Evolutionary conservation across 2,329 filamentous ascomycete species (phyloP).

Genomic region (Aspergillus melleus): DNA sequence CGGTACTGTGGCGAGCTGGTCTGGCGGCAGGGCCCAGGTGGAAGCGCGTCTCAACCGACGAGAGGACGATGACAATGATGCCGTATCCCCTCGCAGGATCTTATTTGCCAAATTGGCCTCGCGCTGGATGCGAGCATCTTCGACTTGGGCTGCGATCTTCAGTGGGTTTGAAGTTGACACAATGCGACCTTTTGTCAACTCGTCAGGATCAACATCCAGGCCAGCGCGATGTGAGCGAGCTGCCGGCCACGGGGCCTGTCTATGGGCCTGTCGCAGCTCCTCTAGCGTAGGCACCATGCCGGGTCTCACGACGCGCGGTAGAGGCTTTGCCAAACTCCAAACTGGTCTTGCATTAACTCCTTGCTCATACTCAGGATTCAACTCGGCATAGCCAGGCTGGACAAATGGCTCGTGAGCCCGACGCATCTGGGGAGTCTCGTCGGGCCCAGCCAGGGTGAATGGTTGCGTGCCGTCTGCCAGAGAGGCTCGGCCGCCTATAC

Average conservation of each 20-base stretch:
- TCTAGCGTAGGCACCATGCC: constrained; percentile 53
- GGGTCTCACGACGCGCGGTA: constrained; percentile 54
- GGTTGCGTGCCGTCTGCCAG: constrained; percentile 29
- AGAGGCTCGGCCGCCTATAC: constrained; percentile 26
- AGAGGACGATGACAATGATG: constrained; percentile 27
- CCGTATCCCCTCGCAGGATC: constrained; percentile 30
- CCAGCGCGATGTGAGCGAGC: constrained; percentile 35
- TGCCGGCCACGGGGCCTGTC: constrained; percentile 32
- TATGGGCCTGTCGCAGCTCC: constrained; percentile 35
- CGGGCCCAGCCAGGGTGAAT: constrained; percentile 35
- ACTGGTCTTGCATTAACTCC: constrained; percentile 51
- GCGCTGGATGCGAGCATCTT: constrained; percentile 43
- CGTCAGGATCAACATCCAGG: constrained; percentile 42
- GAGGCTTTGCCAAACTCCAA: constrained; percentile 55
- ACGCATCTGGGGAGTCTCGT: constrained; percentile 31
- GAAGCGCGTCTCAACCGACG: constrained; percentile 22
- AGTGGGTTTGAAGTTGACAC: constrained; percentile 37
- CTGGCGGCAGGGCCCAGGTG: constrained; percentile 11
- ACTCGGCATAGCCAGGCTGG: constrained; percentile 54
- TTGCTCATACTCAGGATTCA: constrained; percentile 58
- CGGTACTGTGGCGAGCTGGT: constrained; percentile 25
- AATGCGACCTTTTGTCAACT: constrained; percentile 46
- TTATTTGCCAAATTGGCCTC: constrained; percentile 43
- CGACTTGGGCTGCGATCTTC: constrained; percentile 47
- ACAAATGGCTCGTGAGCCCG: constrained; percentile 47